A percentile compares a stretch with the other conserved stretches of the same genome.
Evolutionary conservation across 106 monocot genomes (phyloP).

Genomic region (Allium fistulosum): DNA sequence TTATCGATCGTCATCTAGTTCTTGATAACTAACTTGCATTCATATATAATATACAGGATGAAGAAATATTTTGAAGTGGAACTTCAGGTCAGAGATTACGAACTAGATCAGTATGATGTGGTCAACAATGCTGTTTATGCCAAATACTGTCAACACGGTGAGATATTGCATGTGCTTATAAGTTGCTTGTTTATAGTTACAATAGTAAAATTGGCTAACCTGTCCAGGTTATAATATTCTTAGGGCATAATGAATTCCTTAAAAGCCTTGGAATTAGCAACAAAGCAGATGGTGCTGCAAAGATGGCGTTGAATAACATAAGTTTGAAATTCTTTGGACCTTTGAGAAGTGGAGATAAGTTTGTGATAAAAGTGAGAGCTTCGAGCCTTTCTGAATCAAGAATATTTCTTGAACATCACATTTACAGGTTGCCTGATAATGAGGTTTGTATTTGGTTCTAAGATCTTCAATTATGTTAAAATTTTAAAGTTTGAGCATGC

Average conservation of each 20-base stretch:
- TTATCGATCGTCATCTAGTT: too few species aligned
- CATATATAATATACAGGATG: too few species aligned
- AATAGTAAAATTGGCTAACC: background rate
- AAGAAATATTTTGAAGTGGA: background rate
- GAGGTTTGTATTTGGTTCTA: slow-evolving; percentile 21
- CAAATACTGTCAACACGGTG: slow-evolving; percentile 86
- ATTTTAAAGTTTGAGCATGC: too few species aligned
- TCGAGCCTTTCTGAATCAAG: slow-evolving; percentile 38
- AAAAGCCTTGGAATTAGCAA: slow-evolving; percentile 40
- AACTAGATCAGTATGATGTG: slow-evolving; percentile 84
- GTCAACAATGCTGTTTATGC: slow-evolving; percentile 86
- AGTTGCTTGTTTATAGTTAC: background rate
- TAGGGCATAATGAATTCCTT: slow-evolving; percentile 70
- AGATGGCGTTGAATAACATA: slow-evolving; percentile 66
- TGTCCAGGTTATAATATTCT: background rate
- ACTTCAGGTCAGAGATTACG: too few species aligned
- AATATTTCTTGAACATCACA: slow-evolving; percentile 56
- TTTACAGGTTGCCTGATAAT: slow-evolving; percentile 58
- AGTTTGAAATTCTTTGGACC: slow-evolving; percentile 70
- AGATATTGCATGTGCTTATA: background rate
- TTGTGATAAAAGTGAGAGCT: slow-evolving; percentile 71
- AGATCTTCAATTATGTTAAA: background rate
- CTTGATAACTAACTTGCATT: too few species aligned
- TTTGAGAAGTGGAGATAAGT: slow-evolving; percentile 64
- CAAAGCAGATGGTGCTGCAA: slow-evolving; percentile 60